Evolutionary conservation across 2,329 filamentous ascomycete species (phyloP).

Genomic region (Colletotrichum sp.): DNA sequence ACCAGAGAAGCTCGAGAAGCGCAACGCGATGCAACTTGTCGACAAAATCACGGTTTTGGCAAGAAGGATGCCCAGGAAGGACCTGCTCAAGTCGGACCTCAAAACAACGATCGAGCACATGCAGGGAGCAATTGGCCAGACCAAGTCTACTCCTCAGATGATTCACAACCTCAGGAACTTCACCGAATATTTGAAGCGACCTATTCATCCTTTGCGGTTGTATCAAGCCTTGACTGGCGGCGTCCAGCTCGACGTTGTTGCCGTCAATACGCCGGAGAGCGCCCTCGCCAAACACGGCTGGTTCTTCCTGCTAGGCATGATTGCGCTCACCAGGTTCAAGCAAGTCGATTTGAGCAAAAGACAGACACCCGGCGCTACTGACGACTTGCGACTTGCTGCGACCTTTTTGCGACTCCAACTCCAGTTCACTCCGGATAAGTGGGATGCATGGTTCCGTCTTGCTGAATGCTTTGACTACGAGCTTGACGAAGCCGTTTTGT

Average conservation of each 20-base stretch:
- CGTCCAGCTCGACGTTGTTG: constrained; percentile 74
- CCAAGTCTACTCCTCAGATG: constrained; percentile 80
- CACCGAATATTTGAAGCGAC: constrained; percentile 79
- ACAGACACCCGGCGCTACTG: constrained; percentile 78
- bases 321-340: constrained; percentile 85
- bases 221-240: constrained; percentile 83
- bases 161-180: constrained; percentile 88
- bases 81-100: constrained; percentile 88
- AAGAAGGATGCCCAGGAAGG: constrained; percentile 85
- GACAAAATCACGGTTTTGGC: constrained; percentile 85
- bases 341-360: constrained; percentile 73
- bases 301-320: constrained; percentile 91
- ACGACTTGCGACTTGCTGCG: constrained; percentile 82
- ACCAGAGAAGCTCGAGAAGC: constrained; percentile 77
- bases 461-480: constrained; percentile 89
- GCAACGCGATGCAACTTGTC: constrained; percentile 80
- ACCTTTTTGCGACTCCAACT: constrained; percentile 82
- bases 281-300: constrained; percentile 81
- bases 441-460: constrained; percentile 91
- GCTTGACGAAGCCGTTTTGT: constrained; percentile 84
- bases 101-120: constrained; percentile 92
- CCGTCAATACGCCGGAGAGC: constrained; percentile 72
- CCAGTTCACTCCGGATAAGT: constrained; percentile 80
- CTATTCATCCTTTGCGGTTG: constrained; percentile 81
- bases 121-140: constrained; percentile 81